Evolutionary conservation across 306 rosid species (phyloP), one percentile per base, ranked within the genome.

Genomic region (Clitoria ternatea): DNA sequence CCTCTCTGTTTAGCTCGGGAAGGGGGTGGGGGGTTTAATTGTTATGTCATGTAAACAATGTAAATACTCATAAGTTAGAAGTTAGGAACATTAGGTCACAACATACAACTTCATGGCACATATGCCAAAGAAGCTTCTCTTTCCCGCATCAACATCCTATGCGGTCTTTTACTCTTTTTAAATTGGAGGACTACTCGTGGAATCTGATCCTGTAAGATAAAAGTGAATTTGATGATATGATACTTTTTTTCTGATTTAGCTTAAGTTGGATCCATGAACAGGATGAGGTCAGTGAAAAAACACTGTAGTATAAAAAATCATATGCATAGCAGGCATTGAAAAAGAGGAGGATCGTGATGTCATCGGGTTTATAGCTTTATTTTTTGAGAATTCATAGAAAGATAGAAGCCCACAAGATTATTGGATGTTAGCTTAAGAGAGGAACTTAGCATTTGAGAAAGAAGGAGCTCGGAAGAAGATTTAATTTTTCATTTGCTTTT

Each of bases 191-290:
- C 79, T 79, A 53, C 77, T 72, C 44, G 70, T 14, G 72, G 96
- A 80, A 92, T 89, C 95, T 59, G 92, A 92, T 92, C 91, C 98
- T 69, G 15, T 24, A 13, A 50, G 69, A 65, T 77, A 82, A 89
- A 82, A 83, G 90, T 71, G 64, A 77, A 65, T 79, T 81, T 86
- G 60, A 73, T 66, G 60, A 81, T 69, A 70, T 36, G 83, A 70
- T 85, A 84, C 80, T 76, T 17, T 77, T 76, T 17, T 77, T 69
- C 66, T 61, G 56, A 69, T 84, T 78, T 73, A 57, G 82, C 83
- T 77, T 66, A 74, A 37, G 74, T 60, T 57, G 52, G 61, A 57
- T 75, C 63, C 63, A 24, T 62, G 23, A 49, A 62, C 63, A 43
- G 77, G 76, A 72, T 75, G 65, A 44, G 56, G 49, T 63, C 72